A percentile compares a stretch with the other conserved stretches of the same genome.
phyloP scores from a whole-genome alignment of 768 basidiomycete genomes.

The Collybiopsis confluens region DNA sequence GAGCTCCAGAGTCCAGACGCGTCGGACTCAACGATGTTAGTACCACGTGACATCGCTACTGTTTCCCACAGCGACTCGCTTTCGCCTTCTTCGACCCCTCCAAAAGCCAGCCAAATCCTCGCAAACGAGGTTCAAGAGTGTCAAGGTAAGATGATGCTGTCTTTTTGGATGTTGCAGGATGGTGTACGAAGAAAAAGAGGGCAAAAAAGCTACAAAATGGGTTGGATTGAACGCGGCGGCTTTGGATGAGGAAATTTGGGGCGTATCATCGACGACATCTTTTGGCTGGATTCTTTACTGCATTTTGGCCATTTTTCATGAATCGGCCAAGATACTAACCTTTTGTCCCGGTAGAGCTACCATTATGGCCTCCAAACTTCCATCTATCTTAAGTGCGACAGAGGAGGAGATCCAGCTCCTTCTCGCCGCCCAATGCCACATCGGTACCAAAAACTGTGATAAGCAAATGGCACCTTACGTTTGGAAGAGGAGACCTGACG shows the following conservation, averaged over 20 bases:
- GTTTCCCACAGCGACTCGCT: no score
- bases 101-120: not conserved
- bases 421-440: constrained; percentile 92
- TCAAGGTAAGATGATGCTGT: constrained; percentile 6
- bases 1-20: no score
- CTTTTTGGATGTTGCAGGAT: not conserved
- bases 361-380: constrained; percentile 83
- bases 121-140: not conserved
- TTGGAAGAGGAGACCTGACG: constrained; percentile 94
- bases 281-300: not conserved
- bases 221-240: not conserved
- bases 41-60: no score
- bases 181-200: not conserved
- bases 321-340: not conserved
- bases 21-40: no score
- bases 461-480: constrained; percentile 99
- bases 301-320: not conserved
- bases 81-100: not conserved
- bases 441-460: constrained; percentile 99
- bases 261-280: not conserved
- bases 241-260: not conserved
- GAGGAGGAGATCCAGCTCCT: constrained; percentile 98
- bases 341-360: constrained; percentile 10
- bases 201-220: not conserved
- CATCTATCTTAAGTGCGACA: constrained; percentile 87